Evolutionary conservation across 257 asterid species (phyloP), one percentile per base, ranked within the genome.

Genomic region (Petrea volubilis): DNA sequence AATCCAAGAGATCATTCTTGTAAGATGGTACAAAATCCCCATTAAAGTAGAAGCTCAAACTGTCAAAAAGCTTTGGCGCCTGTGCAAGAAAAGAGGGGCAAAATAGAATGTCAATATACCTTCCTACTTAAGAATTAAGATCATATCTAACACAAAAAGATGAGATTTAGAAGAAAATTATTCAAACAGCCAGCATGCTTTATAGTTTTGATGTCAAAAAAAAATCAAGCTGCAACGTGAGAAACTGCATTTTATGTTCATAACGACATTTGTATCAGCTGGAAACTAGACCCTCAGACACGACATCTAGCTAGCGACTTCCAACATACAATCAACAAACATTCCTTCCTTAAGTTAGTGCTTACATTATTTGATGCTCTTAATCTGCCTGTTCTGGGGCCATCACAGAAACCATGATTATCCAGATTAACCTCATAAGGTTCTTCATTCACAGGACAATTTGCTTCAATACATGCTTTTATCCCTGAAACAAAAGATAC

Each of bases 341-440:
- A 21, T n/a, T 68, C 18, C 34, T 17, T 60, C 23, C 36, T 72
- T 50, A 43, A 9, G 14, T 46, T 14, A 27, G 38, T 18, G 56
- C 95, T 88, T 83, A 94, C 99, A 51, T 84, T 77, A 38, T 77
- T 65, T 3, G 53, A 74, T 41, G 78, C 85, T 81, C 86, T 85
- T 31, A 85, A 77, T 77, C 99, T 88, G 77, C 97, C 99, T 47
- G 83, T 76, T 80, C 79, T 91, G 53, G 99, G 93, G 53, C 97
- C 98, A 83, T 80, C 83, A 20, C 28, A 44, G 65, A 82, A 77
- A 31, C 99, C 97, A 74, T 94, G 97, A 78, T 89, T 91, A 79
- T 91, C 99, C 53, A 84, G 61, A 62, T 70, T 72, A 71, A 94
- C 74, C 77, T 94, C 99, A 75, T 72, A 94, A 51, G 87, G 90